Evolutionary conservation across 164 flowering plant genomes (phyloP).

Genomic region (Sextonia rubra): DNA sequence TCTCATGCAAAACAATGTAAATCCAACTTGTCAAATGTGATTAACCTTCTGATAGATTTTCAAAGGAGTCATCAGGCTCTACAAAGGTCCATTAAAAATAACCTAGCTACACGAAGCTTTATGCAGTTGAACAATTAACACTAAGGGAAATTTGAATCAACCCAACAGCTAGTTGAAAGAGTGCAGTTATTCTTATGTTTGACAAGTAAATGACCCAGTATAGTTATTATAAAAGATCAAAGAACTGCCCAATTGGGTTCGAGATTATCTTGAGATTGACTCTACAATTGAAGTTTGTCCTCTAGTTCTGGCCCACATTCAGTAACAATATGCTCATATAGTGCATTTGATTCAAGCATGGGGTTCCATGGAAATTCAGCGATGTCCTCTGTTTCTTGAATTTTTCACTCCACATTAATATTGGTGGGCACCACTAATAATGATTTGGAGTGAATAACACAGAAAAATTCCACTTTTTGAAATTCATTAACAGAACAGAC

Average conservation of each 20-base stretch:
- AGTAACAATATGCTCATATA: not conserved
- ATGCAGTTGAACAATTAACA: not conserved
- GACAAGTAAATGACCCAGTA: not conserved
- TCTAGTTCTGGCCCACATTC: not conserved
- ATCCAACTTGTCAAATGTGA: too few relatives aligned
- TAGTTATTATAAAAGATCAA: not conserved
- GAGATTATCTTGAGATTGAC: not conserved
- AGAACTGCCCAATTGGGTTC: not conserved
- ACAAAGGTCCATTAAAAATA: not conserved
- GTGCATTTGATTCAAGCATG: not conserved
- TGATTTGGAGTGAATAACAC: too few relatives aligned
- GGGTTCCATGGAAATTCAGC: not conserved
- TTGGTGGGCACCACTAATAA: too few relatives aligned
- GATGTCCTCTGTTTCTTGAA: not conserved
- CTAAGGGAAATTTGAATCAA: not conserved
- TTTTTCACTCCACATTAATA: too few relatives aligned
- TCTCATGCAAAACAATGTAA: too few relatives aligned
- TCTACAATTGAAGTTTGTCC: not conserved
- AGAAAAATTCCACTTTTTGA: too few relatives aligned
- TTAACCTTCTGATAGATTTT: too few relatives aligned
- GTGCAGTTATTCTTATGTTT: not conserved
- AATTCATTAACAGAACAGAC: too few relatives aligned
- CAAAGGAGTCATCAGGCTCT: not conserved
- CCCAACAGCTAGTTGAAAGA: not conserved
- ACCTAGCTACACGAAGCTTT: not conserved